phyloP scores from a whole-genome alignment of 2,329 filamentous ascomycete species.

The Pseudogymnoascus sp. region DNA sequence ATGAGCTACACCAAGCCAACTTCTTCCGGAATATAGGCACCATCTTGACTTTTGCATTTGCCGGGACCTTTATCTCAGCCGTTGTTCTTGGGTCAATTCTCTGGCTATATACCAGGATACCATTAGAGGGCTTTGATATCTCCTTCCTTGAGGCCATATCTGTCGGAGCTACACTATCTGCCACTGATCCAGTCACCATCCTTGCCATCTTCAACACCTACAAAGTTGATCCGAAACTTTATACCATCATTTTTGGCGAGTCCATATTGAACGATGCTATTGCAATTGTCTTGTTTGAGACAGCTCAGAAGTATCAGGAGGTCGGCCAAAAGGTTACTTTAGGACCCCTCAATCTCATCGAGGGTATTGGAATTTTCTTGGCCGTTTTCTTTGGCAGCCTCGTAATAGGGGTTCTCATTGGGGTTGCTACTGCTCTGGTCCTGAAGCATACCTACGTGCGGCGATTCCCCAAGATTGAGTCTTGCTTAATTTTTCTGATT shows the following conservation, averaged over 20 bases:
- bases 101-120: constrained; percentile 80
- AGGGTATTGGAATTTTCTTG: constrained; percentile 90
- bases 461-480: constrained; percentile 92
- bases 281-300: constrained; percentile 97
- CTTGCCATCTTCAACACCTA: constrained; percentile 98
- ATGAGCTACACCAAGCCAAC: constrained; percentile 96
- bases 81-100: constrained; percentile 86
- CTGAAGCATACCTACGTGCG: constrained; percentile 93
- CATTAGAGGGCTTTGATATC: constrained; percentile 76
- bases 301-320: constrained; percentile 83
- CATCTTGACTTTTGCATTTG: constrained; percentile 95
- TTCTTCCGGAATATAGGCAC: constrained; percentile 98
- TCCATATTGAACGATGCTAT: constrained; percentile 97
- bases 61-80: constrained; percentile 92
- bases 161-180: constrained; percentile 90
- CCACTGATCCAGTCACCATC: constrained; percentile 95
- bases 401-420: constrained; percentile 79
- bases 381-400: constrained; percentile 92
- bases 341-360: constrained; percentile 75
- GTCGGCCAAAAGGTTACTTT: constrained; percentile 61
- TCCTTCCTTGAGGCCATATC: constrained; percentile 94
- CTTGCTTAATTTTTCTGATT: constrained; percentile 85
- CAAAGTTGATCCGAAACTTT: constrained; percentile 97
- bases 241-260: constrained; percentile 97
- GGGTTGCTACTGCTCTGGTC: constrained; percentile 76